These are phyloP conservation scores for Actinomucor elegans DNA, from an alignment of 371 early-diverging fungal species.

Conservation along the genomic window DNA sequence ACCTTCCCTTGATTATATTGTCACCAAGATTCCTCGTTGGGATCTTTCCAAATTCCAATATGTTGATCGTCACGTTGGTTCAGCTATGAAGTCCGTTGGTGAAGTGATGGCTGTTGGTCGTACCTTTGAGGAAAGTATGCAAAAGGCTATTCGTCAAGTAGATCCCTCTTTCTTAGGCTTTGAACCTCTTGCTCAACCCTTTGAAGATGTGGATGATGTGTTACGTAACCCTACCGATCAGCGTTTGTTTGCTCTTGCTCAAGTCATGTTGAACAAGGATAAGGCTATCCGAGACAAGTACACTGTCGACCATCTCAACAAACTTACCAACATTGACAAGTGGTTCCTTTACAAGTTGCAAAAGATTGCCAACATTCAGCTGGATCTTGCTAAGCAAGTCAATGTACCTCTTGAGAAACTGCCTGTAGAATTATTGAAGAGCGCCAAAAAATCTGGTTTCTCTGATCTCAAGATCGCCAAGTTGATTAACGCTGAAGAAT, in stretches of 20 bases:
- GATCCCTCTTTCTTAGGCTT: slow-evolving; percentile 74
- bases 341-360: slow-evolving; percentile 94
- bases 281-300: slow-evolving; percentile 63
- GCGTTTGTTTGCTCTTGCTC: slow-evolving; percentile 87
- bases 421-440: slow-evolving; percentile 54
- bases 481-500: slow-evolving; percentile 55
- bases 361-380: slow-evolving; percentile 76
- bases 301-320: slow-evolving; percentile 80
- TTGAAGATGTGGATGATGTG: slow-evolving; percentile 69
- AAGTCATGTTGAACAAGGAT: slow-evolving; percentile 73
- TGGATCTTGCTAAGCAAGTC: slow-evolving; percentile 37
- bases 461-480: slow-evolving; percentile 84
- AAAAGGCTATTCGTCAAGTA: slow-evolving; percentile 85
- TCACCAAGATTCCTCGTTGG: slow-evolving; percentile 96
- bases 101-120: slow-evolving; percentile 97
- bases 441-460: slow-evolving; percentile 87
- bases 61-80: slow-evolving; percentile 79
- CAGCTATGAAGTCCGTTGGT: slow-evolving; percentile 93
- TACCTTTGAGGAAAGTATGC: slow-evolving; percentile 92
- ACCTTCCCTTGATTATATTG: slow-evolving; percentile 91
- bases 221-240: slow-evolving; percentile 83
- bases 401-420: slow-evolving; percentile 45
- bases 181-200: slow-evolving; percentile 47
- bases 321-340: slow-evolving; percentile 90
- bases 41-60: slow-evolving; percentile 91